A percentile compares a stretch with the other conserved stretches of the same genome.
phyloP scores from a whole-genome alignment of 768 basidiomycete genomes.

The Lactifluus subvellereus region DNA sequence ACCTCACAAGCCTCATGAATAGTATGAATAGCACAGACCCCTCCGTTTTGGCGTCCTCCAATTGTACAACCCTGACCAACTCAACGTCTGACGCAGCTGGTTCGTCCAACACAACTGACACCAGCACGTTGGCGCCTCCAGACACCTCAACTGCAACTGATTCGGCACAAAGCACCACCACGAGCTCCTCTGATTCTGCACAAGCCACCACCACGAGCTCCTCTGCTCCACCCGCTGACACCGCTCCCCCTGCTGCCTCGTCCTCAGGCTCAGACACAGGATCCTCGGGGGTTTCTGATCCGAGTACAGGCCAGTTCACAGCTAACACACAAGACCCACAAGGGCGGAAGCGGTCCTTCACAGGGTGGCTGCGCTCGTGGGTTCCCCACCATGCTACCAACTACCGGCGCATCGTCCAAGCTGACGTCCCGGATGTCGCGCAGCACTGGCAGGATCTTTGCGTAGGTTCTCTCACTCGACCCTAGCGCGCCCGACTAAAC shows the following conservation, averaged over 20 bases:
- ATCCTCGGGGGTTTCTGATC: background rate
- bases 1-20: background rate
- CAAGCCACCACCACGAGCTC: background rate
- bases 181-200: background rate
- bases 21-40: background rate
- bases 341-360: slow-evolving; percentile 15
- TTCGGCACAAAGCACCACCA: background rate
- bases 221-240: background rate
- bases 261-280: background rate
- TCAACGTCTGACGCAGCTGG: slow-evolving; percentile 5
- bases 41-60: slow-evolving; percentile 2
- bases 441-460: slow-evolving; percentile 44
- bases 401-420: slow-evolving; percentile 30
- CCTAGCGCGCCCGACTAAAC: background rate
- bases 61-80: slow-evolving; percentile 5
- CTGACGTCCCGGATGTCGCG: slow-evolving; percentile 36
- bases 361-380: background rate
- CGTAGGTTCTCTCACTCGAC: slow-evolving; percentile 10
- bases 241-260: background rate
- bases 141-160: background rate
- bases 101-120: background rate
- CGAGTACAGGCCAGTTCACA: slow-evolving; percentile 2
- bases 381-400: background rate
- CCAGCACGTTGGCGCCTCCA: background rate
- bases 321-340: slow-evolving; percentile 1